Conservation (phyloP, 2,329 filamentous ascomycete species). For the Neoscytalidium dimidiatum region DNA sequence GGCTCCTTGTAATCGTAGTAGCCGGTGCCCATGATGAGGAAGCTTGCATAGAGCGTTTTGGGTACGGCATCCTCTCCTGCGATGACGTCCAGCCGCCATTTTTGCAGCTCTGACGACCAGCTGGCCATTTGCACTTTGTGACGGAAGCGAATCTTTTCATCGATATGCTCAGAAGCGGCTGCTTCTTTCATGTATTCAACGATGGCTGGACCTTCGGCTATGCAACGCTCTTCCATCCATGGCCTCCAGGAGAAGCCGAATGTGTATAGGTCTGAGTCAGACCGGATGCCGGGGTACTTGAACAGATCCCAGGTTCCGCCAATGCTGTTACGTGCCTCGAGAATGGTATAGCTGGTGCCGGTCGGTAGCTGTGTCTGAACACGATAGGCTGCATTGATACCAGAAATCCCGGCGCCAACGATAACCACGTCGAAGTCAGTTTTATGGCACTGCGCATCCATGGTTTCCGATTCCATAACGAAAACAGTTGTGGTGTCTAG, state of each 20-base stretch:
- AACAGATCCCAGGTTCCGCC: slow-evolving; percentile 82
- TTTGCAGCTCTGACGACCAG: slow-evolving; percentile 51
- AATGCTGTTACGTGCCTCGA: slow-evolving; percentile 67
- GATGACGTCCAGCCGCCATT: slow-evolving; percentile 46
- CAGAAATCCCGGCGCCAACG: slow-evolving; percentile 72
- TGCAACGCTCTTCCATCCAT: slow-evolving; percentile 57
- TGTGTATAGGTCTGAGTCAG: slow-evolving; percentile 52
- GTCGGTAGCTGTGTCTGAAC: slow-evolving; percentile 59
- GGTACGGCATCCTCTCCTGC: slow-evolving; percentile 30
- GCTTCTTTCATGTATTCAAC: slow-evolving; percentile 46
- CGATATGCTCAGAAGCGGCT: slow-evolving; percentile 46
- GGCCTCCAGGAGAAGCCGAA: slow-evolving; percentile 68
- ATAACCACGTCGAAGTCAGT: slow-evolving; percentile 54
- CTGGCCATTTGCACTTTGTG: slow-evolving; percentile 44
- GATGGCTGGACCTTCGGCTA: slow-evolving; percentile 48
- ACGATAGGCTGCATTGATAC: slow-evolving; percentile 73
- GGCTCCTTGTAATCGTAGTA: slow-evolving; percentile 74
- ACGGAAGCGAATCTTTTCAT: slow-evolving; percentile 47
- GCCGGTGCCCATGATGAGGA: slow-evolving; percentile 62
- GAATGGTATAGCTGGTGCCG: slow-evolving; percentile 61
- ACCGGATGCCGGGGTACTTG: slow-evolving; percentile 69
- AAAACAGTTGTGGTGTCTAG: not conserved
- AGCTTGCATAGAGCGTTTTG: slow-evolving; percentile 44
- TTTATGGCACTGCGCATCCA: not conserved
- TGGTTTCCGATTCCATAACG: not conserved